Evolutionary conservation across 306 rosid species (phyloP), one percentile per base, ranked within the genome.

Genomic region (Gastrolobium villosum): DNA sequence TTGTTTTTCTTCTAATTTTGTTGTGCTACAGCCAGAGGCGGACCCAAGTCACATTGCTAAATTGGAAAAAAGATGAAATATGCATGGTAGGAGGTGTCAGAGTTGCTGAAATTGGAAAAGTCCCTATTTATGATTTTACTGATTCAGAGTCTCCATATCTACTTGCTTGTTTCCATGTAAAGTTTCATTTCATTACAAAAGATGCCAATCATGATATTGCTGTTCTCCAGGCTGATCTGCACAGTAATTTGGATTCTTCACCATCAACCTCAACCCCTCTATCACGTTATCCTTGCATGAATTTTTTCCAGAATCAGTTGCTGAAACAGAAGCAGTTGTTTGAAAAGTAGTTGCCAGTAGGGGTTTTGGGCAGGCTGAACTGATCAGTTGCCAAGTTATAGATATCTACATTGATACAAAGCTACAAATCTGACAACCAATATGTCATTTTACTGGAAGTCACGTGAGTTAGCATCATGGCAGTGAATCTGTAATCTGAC

Each of bases 61-160:
- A n/a, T n/a, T n/a, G n/a, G n/a, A n/a, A n/a, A n/a, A n/a, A n/a
- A n/a, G n/a, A n/a, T n/a, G n/a, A n/a, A n/a, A n/a, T n/a, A n/a
- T n/a, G n/a, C 66, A 85, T 93, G 90, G 88, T 86, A 62, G 94
- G 83, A 39, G 84, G 94, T 41, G 65, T 86, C 66, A 86, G 83
- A 82, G 86, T 90, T 67, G 87, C 94, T 55, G 89, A 89, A 56
- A n/a, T n/a, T 54, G 91, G 92, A 65, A 87, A 89, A 74, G 90
- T 93, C 63, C 94, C 97, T 3, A 86, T 85, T 63, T 85, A 82
- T 77, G 92, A 88, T 78, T 84, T 80, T 49, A 80, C 89, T 39
- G 94, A 88, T 76, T 87, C 96, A 37, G 96, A 90, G 26, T 93
- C 94, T 78, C 94, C 96, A 2, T 90, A 86, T 85, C 69, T 90